Evolutionary conservation across 257 asterid genomes (phyloP).

Genomic region (Solanum medicagineum): DNA sequence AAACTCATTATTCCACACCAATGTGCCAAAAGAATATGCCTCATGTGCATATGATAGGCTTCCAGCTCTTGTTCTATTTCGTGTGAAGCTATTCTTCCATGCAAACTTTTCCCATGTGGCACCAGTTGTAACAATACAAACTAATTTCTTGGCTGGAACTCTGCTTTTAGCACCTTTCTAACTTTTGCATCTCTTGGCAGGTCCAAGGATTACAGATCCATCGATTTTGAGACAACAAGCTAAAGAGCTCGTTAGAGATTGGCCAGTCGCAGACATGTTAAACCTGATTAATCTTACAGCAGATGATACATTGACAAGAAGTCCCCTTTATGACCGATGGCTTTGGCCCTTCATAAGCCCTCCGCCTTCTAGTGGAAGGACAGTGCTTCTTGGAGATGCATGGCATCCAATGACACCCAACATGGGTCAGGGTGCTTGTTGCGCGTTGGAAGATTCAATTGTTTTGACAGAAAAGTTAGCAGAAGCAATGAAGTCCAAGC

Average conservation of each 20-base stretch:
- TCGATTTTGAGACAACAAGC: constrained; percentile 44
- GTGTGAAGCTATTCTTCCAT: not conserved
- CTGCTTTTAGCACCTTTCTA: not conserved
- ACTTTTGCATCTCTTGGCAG: constrained; percentile 18
- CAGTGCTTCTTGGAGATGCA: constrained; percentile 77
- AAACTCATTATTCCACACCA: not conserved
- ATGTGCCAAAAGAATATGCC: not conserved
- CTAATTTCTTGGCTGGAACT: not conserved
- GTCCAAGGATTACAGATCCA: constrained; percentile 62
- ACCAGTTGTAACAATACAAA: not conserved
- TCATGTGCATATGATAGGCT: not conserved
- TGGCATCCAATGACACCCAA: constrained; percentile 99
- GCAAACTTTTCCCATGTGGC: not conserved
- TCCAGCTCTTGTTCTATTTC: not conserved
- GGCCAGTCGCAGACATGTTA: constrained; percentile 42
- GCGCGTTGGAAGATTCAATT: constrained; percentile 71
- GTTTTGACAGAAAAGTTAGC: constrained; percentile 43
- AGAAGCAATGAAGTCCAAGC: constrained; percentile 23
- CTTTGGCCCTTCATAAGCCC: constrained; percentile 73
- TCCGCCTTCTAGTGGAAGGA: constrained; percentile 37
- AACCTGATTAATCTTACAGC: constrained; percentile 43
- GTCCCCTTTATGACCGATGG: constrained; percentile 76
- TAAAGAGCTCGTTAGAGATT: constrained; percentile 24
- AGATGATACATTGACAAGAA: constrained; percentile 49
- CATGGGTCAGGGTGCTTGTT: constrained; percentile 87